phyloP scores from a whole-genome alignment of 495 filamentous ascomycete genomes.

The Niebla homalea region DNA sequence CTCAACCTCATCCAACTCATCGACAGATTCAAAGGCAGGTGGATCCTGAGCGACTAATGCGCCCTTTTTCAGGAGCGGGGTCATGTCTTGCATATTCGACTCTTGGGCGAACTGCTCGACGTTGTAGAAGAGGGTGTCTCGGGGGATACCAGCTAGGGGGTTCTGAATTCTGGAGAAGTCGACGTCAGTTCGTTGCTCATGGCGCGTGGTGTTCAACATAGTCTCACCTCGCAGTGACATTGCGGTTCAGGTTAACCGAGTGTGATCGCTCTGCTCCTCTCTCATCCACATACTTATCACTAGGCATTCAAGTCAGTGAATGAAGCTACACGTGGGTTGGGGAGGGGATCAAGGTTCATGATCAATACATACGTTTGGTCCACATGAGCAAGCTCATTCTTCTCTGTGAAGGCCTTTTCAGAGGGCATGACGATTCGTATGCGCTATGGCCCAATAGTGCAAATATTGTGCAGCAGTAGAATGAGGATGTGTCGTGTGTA shows the following conservation, averaged over 20 bases:
- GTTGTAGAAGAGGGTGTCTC: slow-evolving; percentile 39
- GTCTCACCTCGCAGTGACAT: slow-evolving; percentile 15
- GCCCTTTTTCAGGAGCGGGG: slow-evolving; percentile 48
- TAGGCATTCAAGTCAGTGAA: background rate
- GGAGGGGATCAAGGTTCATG: background rate
- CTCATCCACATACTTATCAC: background rate
- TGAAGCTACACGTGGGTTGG: background rate
- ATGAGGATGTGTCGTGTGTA: background rate
- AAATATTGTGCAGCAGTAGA: background rate
- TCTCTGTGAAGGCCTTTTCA: background rate
- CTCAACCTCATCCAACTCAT: slow-evolving; percentile 39
- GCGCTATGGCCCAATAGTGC: background rate
- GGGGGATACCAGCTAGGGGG: slow-evolving; percentile 43
- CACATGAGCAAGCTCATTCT: slow-evolving; percentile 1
- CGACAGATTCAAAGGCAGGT: slow-evolving; percentile 29
- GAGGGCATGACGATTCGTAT: background rate
- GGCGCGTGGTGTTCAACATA: background rate
- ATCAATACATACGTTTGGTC: slow-evolving; percentile 1
- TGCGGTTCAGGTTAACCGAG: slow-evolving; percentile 15
- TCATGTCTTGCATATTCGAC: slow-evolving; percentile 40
- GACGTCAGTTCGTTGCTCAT: background rate
- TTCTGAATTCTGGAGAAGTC: slow-evolving; percentile 32
- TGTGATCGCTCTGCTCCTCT: background rate
- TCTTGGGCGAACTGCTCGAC: slow-evolving; percentile 46
- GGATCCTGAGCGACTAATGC: slow-evolving; percentile 49